Evolutionary conservation across 139 green algal species (phyloP), one percentile per base, ranked within the genome.

Genomic region (Volvox africanus): DNA sequence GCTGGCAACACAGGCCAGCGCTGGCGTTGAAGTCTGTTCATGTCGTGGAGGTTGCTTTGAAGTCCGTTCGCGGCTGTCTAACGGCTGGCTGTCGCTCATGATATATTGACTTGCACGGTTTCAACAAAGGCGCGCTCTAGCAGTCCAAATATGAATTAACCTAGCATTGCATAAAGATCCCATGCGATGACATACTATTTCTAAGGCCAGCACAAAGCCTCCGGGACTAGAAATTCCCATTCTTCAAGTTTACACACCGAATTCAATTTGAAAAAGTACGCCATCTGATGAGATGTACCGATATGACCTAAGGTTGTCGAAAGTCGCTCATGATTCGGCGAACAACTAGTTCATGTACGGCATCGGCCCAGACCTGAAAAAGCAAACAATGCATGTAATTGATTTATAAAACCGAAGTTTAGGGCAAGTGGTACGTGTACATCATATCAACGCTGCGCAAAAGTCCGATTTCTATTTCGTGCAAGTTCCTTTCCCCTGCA

Each of bases 1-100:
- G 75, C 86, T 90, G 5, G 75, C 86, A 26, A 82, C 84, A 62
- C 55, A 50, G 0, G 84, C 37, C 14, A 89, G 84, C 37, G 30
- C 22, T 22, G 78, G 78, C 17, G 50, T 86, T 73, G 50, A 24
- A 24, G 28, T 13, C 24, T 73, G 44, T 6, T 86, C 55, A 86
- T 73, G 44, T 20, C 50, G 50, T 73, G 80, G 80, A 18, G 71
- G 55, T n/a, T 84, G 78, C 35, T 32, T 84, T 18, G 50, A 55
- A 2, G 30, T 81, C 75, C 44, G 32, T 35, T 81, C 75, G 30
- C 30, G 75, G 32, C 30, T 55, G 24, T 84, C 20, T 20, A 35
- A 44, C 36, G 21, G 78, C 21, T 84, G 75, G 75, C 78, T 84
- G 78, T 84, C 78, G 24, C 37, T 84, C 78, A 84, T 84, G 5